A percentile compares a stretch with the other conserved stretches of the same genome.
Conservation (phyloP, 495 filamentous ascomycete genomes). For the Annulohypoxylon maeteangense region DNA sequence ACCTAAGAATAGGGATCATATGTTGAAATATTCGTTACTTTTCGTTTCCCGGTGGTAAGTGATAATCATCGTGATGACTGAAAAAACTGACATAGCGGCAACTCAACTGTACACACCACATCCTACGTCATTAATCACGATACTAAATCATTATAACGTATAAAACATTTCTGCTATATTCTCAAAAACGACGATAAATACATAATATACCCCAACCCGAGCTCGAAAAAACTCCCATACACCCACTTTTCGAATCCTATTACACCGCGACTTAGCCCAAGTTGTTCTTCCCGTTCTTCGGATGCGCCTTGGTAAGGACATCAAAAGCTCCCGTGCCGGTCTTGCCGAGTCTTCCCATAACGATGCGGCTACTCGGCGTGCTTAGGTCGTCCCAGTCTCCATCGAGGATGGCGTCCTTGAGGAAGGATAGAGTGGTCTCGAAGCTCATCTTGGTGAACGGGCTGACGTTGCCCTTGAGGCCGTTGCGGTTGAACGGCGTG, state of each 20-base stretch:
- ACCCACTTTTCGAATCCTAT: slow-evolving; percentile 7
- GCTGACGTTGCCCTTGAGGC: slow-evolving; percentile 80
- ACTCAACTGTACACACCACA: not conserved
- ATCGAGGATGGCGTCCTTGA: slow-evolving; percentile 90
- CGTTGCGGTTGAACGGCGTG: slow-evolving; percentile 89
- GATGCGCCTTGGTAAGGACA: slow-evolving; percentile 68
- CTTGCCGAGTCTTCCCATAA: slow-evolving; percentile 81
- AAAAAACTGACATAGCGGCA: not conserved
- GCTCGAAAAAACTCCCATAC: slow-evolving; percentile 11
- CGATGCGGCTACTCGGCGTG: slow-evolving; percentile 87
- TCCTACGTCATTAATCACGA: not conserved
- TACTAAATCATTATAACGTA: not conserved
- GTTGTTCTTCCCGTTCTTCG: slow-evolving; percentile 49
- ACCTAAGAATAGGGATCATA: not conserved
- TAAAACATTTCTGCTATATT: not conserved
- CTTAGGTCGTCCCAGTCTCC: slow-evolving; percentile 88
- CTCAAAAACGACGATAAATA: not conserved
- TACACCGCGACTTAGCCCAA: slow-evolving; percentile 15
- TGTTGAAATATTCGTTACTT: not conserved
- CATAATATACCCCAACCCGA: slow-evolving; percentile 18
- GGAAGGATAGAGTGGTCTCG: slow-evolving; percentile 91
- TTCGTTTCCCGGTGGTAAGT: not conserved
- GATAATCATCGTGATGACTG: not conserved
- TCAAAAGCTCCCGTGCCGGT: slow-evolving; percentile 94
- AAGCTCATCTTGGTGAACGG: slow-evolving; percentile 99